phyloP scores from a whole-genome alignment of 345 rosid genomes.

The Fremontodendron californicum region DNA sequence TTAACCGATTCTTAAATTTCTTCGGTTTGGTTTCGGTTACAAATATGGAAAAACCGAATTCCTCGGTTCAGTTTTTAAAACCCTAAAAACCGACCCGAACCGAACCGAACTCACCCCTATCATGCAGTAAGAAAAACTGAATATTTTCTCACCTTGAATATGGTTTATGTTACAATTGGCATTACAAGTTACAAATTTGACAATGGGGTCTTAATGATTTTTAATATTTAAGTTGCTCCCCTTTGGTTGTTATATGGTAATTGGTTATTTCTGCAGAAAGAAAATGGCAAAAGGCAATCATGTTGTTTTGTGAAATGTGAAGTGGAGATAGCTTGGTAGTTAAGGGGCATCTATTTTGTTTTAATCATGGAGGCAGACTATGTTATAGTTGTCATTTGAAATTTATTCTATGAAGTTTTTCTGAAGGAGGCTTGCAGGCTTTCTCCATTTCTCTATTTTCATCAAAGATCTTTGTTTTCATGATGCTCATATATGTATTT shows the following conservation, averaged over 20 bases:
- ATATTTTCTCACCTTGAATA: not conserved
- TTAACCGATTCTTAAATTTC: too few relatives aligned
- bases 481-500: not conserved
- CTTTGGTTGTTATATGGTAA: not conserved
- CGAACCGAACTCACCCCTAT: too few relatives aligned
- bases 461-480: not conserved
- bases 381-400: not conserved
- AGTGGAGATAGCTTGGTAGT: not conserved
- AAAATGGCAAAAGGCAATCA: not conserved
- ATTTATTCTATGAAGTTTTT: not conserved
- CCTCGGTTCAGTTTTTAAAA: too few relatives aligned
- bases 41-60: too few relatives aligned
- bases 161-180: not conserved
- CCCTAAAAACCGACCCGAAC: too few relatives aligned
- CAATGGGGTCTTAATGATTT: not conserved
- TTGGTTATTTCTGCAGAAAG: not conserved
- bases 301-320: not conserved
- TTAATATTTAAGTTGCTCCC: not conserved
- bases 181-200: not conserved
- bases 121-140: too few relatives aligned
- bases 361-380: not conserved
- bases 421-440: not conserved
- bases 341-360: not conserved
- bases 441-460: conserved; percentile 1
- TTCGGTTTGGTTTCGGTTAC: too few relatives aligned